Evolutionary conservation across 1,284 basidiomycete species (phyloP).

Genomic region (Anthracocystis panici-leucophaei): DNA sequence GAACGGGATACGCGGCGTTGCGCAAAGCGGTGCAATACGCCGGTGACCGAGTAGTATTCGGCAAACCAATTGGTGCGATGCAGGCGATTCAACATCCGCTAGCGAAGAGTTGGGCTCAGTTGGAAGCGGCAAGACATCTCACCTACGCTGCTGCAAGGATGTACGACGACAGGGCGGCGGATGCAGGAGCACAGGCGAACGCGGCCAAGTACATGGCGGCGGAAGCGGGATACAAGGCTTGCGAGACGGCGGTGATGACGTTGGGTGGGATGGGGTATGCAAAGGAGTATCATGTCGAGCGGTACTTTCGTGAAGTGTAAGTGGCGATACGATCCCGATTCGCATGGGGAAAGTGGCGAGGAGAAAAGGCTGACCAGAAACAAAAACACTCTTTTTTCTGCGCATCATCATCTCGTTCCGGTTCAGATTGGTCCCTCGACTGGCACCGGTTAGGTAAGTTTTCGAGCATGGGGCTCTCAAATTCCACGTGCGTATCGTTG

Average conservation of each 20-base stretch:
- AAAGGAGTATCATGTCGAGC: constrained; percentile 57
- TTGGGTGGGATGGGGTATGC: constrained; percentile 69
- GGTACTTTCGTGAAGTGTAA: constrained; percentile 59
- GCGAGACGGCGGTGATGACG: constrained; percentile 57
- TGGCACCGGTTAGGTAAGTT: constrained; percentile 61
- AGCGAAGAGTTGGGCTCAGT: constrained; percentile 63
- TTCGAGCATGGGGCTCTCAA: background rate
- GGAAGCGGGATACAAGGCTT: constrained; percentile 65
- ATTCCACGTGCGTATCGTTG: background rate
- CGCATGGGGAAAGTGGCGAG: background rate
- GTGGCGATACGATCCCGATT: background rate
- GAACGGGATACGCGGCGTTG: constrained; percentile 60
- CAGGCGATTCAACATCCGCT: constrained; percentile 69
- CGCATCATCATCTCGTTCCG: background rate
- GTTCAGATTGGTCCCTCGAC: constrained; percentile 62
- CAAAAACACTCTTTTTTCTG: too few species aligned
- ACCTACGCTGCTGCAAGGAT: constrained; percentile 64
- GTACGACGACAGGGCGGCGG: constrained; percentile 52
- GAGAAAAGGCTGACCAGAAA: constrained; percentile 1
- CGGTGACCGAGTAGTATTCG: constrained; percentile 63
- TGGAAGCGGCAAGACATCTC: constrained; percentile 67
- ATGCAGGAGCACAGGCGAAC: constrained; percentile 66
- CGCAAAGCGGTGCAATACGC: constrained; percentile 59
- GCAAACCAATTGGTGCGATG: constrained; percentile 65
- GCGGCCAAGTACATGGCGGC: constrained; percentile 68